Evolutionary conservation across 1,284 basidiomycete species (phyloP).

Genomic region (Ceratobasidium sp.): DNA sequence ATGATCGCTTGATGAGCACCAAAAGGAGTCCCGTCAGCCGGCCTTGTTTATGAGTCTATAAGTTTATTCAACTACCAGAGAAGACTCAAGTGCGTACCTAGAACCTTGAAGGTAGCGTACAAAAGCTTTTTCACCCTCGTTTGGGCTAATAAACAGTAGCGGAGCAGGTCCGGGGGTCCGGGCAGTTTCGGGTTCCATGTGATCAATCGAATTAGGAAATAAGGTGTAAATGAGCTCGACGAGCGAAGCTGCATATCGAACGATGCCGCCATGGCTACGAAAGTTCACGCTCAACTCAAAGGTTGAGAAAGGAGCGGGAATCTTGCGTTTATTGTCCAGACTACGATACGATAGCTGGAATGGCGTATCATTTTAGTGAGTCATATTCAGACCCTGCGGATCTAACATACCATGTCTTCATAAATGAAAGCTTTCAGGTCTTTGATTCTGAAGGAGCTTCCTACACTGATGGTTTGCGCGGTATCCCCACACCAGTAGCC

Average conservation of each 20-base stretch:
- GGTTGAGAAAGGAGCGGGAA: conserved; percentile 58
- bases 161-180: conserved; percentile 53
- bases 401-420: conserved; percentile 29
- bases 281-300: conserved; percentile 78
- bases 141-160: conserved; percentile 53
- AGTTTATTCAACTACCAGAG: not conserved
- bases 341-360: conserved; percentile 27
- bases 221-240: conserved; percentile 73
- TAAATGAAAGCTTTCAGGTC: conserved; percentile 77
- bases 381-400: not conserved
- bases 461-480: conserved; percentile 79
- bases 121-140: conserved; percentile 20
- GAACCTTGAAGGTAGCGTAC: conserved; percentile 8
- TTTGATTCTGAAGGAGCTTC: conserved; percentile 78
- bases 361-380: not conserved
- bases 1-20: conserved; percentile 66
- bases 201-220: conserved; percentile 78
- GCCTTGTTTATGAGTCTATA: conserved; percentile 60
- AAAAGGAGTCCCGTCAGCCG: conserved; percentile 69
- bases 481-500: conserved; percentile 86
- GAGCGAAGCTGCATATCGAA: conserved; percentile 75
- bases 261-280: conserved; percentile 78
- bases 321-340: conserved; percentile 46
- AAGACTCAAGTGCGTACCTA: conserved; percentile 13
- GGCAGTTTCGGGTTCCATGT: conserved; percentile 68